phyloP scores from a whole-genome alignment of 257 asterid species.

The Mitragyna speciosa region DNA sequence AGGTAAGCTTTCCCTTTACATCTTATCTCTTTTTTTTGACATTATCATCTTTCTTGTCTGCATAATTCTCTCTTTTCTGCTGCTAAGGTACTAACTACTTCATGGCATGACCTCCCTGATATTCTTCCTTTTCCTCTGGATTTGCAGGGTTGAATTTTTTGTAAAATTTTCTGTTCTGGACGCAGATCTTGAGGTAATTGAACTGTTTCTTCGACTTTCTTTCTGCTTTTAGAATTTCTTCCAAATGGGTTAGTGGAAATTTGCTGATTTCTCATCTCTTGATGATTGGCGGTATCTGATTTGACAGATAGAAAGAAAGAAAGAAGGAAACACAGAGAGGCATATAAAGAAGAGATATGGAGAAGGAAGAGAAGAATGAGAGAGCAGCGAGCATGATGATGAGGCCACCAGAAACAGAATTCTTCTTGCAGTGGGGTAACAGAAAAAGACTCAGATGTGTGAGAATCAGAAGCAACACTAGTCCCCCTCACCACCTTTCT shows the following conservation, averaged over 20 bases:
- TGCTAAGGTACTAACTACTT: neutral
- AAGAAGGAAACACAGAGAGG: neutral
- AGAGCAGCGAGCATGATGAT: conserved; percentile 4
- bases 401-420: conserved; percentile 34
- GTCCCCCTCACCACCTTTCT: conserved; percentile 20
- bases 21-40: neutral
- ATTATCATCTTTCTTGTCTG: neutral
- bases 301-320: neutral
- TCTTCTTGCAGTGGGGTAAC: conserved; percentile 52
- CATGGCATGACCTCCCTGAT: neutral
- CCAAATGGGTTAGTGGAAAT: neutral
- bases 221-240: neutral
- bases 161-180: conserved; percentile 1
- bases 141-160: conserved; percentile 5
- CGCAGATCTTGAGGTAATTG: conserved; percentile 25
- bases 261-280: neutral
- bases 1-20: neutral
- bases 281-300: neutral
- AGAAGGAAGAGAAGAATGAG: conserved; percentile 34
- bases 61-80: neutral
- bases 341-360: conserved; percentile 15
- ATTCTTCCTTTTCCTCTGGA: neutral
- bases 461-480: conserved; percentile 35
- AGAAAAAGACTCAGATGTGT: conserved; percentile 49
- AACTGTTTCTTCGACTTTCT: neutral